These are phyloP conservation scores for Penicillium maclennaniae DNA, from an alignment of 495 filamentous ascomycete genomes.

Conservation along the genomic window DNA sequence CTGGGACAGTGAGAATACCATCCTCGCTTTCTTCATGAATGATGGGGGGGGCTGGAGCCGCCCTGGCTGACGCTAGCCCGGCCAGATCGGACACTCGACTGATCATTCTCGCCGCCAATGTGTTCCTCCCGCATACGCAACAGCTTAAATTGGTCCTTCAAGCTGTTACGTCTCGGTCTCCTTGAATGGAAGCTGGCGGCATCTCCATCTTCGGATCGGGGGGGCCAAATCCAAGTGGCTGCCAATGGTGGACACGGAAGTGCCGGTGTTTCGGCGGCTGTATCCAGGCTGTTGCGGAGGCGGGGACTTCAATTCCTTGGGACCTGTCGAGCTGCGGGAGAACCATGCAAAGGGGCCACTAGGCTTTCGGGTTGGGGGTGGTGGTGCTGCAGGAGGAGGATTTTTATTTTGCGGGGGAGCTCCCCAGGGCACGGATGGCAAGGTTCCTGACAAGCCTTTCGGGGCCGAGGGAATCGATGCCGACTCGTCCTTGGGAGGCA, in stretches of 20 bases:
- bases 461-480: conserved; percentile 38
- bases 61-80: conserved; percentile 47
- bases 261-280: conserved; percentile 64
- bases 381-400: conserved; percentile 38
- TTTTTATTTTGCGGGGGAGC: conserved; percentile 38
- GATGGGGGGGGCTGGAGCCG: conserved; percentile 52
- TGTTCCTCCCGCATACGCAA: conserved; percentile 78
- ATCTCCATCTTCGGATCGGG: conserved; percentile 58
- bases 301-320: conserved; percentile 57
- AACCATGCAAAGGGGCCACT: conserved; percentile 83
- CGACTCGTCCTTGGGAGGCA: conserved; percentile 47
- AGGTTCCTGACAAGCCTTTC: conserved; percentile 46
- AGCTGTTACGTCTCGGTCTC: conserved; percentile 58
- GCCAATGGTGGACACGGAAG: conserved; percentile 67
- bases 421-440: conserved; percentile 53
- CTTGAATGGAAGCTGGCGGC: conserved; percentile 39
- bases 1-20: conserved; percentile 11
- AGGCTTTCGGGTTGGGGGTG: conserved; percentile 58
- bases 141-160: conserved; percentile 83
- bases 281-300: conserved; percentile 45
- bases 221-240: conserved; percentile 74
- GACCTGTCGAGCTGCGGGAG: conserved; percentile 62
- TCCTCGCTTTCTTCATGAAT: conserved; percentile 54
- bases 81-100: conserved; percentile 33
- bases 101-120: conserved; percentile 44